Evolutionary conservation across 2,329 filamentous ascomycete genomes (phyloP).

Genomic region (Neonectria coccinea): DNA sequence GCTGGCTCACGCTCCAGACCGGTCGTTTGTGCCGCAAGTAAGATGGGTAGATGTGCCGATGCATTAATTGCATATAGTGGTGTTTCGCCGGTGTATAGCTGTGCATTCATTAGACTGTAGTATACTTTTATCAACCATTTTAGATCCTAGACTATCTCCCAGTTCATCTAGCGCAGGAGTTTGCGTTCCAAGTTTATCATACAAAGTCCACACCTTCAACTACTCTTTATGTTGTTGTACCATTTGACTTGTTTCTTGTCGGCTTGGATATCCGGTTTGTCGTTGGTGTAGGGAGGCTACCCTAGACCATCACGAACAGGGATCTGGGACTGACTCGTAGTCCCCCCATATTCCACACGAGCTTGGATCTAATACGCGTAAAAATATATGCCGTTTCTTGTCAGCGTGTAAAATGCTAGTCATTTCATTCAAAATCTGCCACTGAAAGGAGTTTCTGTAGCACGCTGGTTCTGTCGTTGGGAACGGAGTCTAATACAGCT

Average conservation of each 20-base stretch:
- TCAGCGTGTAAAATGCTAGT: too few species aligned
- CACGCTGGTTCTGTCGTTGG: too few species aligned
- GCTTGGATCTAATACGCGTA: neutral
- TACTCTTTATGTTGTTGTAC: neutral
- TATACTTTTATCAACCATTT: neutral
- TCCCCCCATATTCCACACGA: neutral
- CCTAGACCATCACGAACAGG: neutral
- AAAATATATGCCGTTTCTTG: too few species aligned
- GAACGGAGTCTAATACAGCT: too few species aligned
- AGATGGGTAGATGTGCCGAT: neutral
- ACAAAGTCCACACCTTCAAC: neutral
- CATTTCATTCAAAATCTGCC: too few species aligned
- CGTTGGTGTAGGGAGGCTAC: neutral
- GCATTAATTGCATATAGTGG: neutral
- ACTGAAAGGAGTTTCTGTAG: too few species aligned
- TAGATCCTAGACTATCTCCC: neutral
- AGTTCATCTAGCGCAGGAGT: neutral
- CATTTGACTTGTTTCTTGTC: neutral
- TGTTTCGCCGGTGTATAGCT: neutral
- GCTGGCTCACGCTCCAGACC: conserved; percentile 33
- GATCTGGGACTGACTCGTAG: neutral
- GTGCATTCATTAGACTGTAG: neutral
- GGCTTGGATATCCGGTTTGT: neutral
- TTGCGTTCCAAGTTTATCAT: neutral
- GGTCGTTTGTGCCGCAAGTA: conserved; percentile 32